Percentiles rank a stretch among this genome's conserved stretches.
These are phyloP conservation scores for Microdochium paspali DNA, from an alignment of 2,329 filamentous ascomycete genomes.

Conservation along the genomic window DNA sequence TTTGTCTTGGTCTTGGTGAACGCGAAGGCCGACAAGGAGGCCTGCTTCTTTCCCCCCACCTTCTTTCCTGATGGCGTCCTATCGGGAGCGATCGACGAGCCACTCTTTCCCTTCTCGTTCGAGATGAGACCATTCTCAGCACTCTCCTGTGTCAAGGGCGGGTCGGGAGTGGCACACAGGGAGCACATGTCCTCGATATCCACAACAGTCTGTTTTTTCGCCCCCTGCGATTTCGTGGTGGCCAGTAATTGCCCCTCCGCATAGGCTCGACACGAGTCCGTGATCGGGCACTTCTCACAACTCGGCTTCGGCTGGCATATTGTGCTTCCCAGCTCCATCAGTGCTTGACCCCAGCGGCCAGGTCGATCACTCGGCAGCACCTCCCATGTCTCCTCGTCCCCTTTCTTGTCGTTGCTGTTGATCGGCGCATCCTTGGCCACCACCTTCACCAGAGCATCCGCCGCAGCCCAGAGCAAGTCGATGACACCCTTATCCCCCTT, in stretches of 20 bases:
- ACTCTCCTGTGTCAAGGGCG: constrained; percentile 11
- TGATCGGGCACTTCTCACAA: constrained; percentile 42
- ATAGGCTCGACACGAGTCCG: constrained; percentile 39
- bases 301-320: constrained; percentile 50
- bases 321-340: constrained; percentile 58
- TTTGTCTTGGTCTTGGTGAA: constrained; percentile 9
- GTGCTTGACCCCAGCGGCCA: constrained; percentile 52
- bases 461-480: constrained; percentile 49
- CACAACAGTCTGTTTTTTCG: constrained; percentile 3
- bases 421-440: constrained; percentile 29
- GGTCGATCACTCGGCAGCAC: constrained; percentile 35
- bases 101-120: constrained; percentile 2
- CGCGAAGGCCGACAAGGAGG: constrained; percentile 12
- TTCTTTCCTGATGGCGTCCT: background rate
- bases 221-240: constrained; percentile 3
- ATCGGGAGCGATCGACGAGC: constrained; percentile 3
- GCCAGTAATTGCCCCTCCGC: constrained; percentile 31
- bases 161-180: constrained; percentile 35
- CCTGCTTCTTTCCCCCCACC: background rate
- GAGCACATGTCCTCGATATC: constrained; percentile 43
- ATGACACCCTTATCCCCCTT: constrained; percentile 44
- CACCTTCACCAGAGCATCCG: constrained; percentile 42
- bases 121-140: constrained; percentile 10
- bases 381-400: constrained; percentile 10
- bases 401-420: constrained; percentile 4